These are phyloP conservation scores for Pythium graminicola DNA, from an alignment of 352 stramenopile species.

Conservation along the genomic window DNA sequence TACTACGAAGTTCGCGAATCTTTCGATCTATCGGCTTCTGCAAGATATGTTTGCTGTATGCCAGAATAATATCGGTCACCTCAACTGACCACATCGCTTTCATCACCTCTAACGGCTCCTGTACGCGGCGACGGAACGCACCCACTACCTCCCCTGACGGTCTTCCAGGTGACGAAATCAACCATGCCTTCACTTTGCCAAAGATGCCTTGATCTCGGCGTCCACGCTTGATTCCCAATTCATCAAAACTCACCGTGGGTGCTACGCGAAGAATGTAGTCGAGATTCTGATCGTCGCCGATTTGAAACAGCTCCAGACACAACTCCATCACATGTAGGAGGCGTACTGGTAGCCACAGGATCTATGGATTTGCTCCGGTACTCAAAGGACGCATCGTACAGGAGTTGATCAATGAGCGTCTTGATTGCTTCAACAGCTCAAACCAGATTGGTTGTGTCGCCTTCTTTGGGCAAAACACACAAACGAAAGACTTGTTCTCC, in stretches of 20 bases:
- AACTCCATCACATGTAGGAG: conserved; percentile 1
- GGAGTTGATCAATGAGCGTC: not conserved
- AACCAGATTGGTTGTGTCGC: too few relatives aligned
- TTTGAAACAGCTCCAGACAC: conserved; percentile 2
- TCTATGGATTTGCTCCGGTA: too few relatives aligned
- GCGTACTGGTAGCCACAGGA: not conserved
- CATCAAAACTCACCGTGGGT: not conserved
- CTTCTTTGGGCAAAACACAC: not conserved
- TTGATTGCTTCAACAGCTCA: too few relatives aligned
- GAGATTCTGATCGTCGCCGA: not conserved
- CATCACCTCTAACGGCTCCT: not conserved
- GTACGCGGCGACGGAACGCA: conserved; percentile 1
- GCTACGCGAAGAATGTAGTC: not conserved
- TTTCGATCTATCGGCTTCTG: too few relatives aligned
- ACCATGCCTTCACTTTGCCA: not conserved
- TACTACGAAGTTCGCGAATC: too few relatives aligned
- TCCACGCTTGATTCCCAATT: not conserved
- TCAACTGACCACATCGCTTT: conserved; percentile 1
- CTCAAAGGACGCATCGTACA: too few relatives aligned
- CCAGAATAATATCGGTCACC: too few relatives aligned
- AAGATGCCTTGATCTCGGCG: too few relatives aligned
- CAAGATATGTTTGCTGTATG: too few relatives aligned
- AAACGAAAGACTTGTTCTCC: conserved; percentile 2
- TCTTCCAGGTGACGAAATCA: not conserved
- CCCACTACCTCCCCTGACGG: not conserved